phyloP scores from a whole-genome alignment of 768 basidiomycete genomes.

The Panaeolus papilionaceus region DNA sequence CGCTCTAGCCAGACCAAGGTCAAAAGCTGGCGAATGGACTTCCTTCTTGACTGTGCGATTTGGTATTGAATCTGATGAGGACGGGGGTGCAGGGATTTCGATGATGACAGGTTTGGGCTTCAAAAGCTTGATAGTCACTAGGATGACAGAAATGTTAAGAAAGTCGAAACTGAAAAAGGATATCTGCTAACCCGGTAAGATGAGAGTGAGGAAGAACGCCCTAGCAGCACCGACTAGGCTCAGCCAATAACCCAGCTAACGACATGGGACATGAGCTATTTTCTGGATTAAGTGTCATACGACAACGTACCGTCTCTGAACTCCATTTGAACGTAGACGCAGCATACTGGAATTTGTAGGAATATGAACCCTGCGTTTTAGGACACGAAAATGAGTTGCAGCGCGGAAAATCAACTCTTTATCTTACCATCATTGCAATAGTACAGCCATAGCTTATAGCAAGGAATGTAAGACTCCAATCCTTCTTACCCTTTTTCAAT shows the following conservation, averaged over 20 bases:
- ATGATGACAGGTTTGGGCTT: constrained; percentile 47
- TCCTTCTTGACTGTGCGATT: constrained; percentile 31
- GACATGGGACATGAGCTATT: constrained; percentile 15
- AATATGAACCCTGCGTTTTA: constrained; percentile 54
- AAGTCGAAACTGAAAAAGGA: neutral
- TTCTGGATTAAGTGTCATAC: neutral
- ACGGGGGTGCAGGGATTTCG: constrained; percentile 25
- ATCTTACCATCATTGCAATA: constrained; percentile 52
- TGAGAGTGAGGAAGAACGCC: constrained; percentile 57
- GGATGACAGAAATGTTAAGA: neutral
- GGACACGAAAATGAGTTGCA: neutral
- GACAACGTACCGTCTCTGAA: constrained; percentile 60
- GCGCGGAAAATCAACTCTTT: neutral
- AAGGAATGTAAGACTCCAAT: constrained; percentile 72
- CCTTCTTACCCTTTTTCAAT: constrained; percentile 47
- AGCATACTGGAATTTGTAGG: constrained; percentile 71
- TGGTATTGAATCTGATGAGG: constrained; percentile 34
- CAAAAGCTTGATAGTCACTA: constrained; percentile 61
- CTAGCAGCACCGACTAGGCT: constrained; percentile 59
- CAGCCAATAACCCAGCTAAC: constrained; percentile 77
- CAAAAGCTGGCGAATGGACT: constrained; percentile 58
- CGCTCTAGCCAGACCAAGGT: constrained; percentile 68
- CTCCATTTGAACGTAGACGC: constrained; percentile 68
- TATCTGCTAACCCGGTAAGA: constrained; percentile 64
- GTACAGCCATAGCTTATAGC: constrained; percentile 58